A percentile compares a stretch with the other conserved stretches of the same genome.
Conservation (phyloP, 768 basidiomycete species). For the Boletus subparvulus region DNA sequence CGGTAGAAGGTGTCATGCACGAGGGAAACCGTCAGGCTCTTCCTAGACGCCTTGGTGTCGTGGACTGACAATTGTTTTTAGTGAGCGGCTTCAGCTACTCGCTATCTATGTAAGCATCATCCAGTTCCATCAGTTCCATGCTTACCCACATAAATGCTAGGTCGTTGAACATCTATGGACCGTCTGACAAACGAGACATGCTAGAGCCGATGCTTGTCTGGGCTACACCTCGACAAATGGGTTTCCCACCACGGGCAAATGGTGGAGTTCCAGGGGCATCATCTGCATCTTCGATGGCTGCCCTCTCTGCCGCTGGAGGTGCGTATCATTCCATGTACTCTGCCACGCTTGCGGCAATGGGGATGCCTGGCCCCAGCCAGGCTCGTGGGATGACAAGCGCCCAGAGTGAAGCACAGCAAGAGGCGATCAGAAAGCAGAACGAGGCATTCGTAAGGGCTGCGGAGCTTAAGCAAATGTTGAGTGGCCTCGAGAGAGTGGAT, state of each 20-base stretch:
- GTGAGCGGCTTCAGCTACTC: constrained; percentile 51
- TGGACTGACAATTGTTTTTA: constrained; percentile 18
- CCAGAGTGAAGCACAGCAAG: constrained; percentile 37
- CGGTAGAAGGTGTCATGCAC: constrained; percentile 65
- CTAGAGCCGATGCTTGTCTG: constrained; percentile 69
- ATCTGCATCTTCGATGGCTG: constrained; percentile 14
- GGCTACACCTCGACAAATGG: constrained; percentile 70
- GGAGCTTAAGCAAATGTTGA: constrained; percentile 66
- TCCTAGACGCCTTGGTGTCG: background rate
- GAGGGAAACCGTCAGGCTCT: constrained; percentile 61
- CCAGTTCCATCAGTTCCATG: background rate
- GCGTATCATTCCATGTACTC: constrained; percentile 14
- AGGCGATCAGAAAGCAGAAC: constrained; percentile 29
- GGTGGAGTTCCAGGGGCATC: constrained; percentile 18
- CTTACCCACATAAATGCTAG: constrained; percentile 34
- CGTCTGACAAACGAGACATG: constrained; percentile 53
- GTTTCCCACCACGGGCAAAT: constrained; percentile 39
- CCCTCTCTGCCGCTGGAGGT: constrained; percentile 15
- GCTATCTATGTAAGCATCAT: constrained; percentile 55
- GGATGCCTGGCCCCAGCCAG: constrained; percentile 23
- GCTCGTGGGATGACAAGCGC: constrained; percentile 4
- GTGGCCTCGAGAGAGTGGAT: constrained; percentile 70
- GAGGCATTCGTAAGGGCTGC: constrained; percentile 58
- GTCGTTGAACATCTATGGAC: constrained; percentile 69
- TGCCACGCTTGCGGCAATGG: constrained; percentile 17